Base-by-base conservation (phyloP, 139 green algal species). In the Spirogloea muscicola region DNA sequence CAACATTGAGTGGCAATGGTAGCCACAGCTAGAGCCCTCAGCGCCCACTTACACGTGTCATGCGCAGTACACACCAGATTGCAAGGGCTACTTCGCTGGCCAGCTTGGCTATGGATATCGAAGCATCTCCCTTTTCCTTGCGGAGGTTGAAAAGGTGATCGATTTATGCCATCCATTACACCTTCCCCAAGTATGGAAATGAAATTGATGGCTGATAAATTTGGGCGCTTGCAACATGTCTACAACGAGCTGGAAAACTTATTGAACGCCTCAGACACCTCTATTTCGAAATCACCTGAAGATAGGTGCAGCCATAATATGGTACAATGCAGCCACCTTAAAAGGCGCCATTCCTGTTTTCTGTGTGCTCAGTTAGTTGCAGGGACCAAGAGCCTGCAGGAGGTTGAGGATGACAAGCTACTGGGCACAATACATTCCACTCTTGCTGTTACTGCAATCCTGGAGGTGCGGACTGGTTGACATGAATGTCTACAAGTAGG, bases 91-190 rank as follows among this genome's bases (percentile, higher is more conserved):
- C 59, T 91, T 91, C 49, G 79, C 79, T 3, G 87, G 87, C 2
- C 87, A 91, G 79, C 46, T 59, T 5, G 86, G 87, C n/a, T 91
- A 91, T 48, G 87, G 87, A 44, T 91, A 89, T 73, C 49, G 85
- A 10, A 79, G 59, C 65, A 66, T 86, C 37, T 49, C 57, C 3
- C 29, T 66, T 7, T 86, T 86, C 33, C 29, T 86, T 1, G 49
- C 71, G 16, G 71, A 51, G 2, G 77, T 34, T 36, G 36, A 37
- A 3, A 33, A 79, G 42, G 29, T 79, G 16, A 65, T 13, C 13
- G 13, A 16, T 52, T 10, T 7, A 6, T 60, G 4, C 25, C 4
- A 58, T 29, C 37, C 55, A 41, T 21, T 64, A 64, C 55, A 16
- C 29, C 10, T 13, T 13, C 27, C 6, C 41, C 37, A 5, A 69